Conservation (phyloP, 257 asterid species). For the Eustoma russellianum region DNA sequence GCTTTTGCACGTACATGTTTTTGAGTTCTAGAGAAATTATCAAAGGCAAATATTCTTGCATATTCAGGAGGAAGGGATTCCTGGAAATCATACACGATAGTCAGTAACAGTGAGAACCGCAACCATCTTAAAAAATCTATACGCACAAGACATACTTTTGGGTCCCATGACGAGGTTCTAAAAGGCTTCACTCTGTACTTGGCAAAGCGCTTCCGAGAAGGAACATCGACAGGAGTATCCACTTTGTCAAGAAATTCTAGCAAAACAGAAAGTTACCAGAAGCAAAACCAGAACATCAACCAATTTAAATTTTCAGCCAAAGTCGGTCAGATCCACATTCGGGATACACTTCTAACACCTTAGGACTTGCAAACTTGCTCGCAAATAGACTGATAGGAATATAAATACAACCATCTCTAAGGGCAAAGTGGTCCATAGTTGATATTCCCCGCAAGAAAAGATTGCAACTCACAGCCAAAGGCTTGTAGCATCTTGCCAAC, state of each 20-base stretch:
- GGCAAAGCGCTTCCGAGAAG: constrained; percentile 92
- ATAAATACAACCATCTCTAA: too few species aligned
- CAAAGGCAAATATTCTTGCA: constrained; percentile 84
- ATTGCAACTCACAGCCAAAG: too few species aligned
- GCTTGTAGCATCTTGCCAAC: too few species aligned
- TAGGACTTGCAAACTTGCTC: not conserved
- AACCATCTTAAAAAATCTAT: not conserved
- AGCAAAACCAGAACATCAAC: too few species aligned
- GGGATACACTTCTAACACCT: too few species aligned
- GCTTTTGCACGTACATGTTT: constrained; percentile 77
- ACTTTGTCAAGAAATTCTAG: constrained; percentile 97
- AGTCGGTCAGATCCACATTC: too few species aligned
- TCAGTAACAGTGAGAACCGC: constrained; percentile 9
- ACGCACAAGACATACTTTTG: constrained; percentile 51
- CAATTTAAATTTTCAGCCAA: too few species aligned
- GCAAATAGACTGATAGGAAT: too few species aligned
- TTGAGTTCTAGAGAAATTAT: constrained; percentile 69
- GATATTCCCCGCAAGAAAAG: too few species aligned
- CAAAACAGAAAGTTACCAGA: not conserved
- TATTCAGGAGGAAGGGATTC: constrained; percentile 92
- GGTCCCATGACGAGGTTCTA: constrained; percentile 99
- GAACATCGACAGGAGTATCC: constrained; percentile 78
- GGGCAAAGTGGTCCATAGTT: too few species aligned
- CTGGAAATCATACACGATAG: constrained; percentile 33
- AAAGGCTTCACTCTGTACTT: constrained; percentile 89